Conservation (phyloP, 768 basidiomycete species). For the Leccinellum luteum region DNA sequence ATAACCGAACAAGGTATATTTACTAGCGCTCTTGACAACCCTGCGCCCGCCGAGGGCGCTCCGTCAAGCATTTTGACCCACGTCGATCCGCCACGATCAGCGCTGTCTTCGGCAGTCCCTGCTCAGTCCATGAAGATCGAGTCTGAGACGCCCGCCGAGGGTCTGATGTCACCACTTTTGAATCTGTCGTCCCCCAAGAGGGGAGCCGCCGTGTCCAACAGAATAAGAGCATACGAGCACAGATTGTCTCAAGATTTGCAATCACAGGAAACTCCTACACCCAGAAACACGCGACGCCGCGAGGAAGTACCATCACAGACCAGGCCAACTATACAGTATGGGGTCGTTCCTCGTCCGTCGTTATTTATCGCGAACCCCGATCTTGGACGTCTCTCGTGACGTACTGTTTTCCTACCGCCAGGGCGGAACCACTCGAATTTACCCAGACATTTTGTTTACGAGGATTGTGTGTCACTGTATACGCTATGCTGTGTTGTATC, state of each 20-base stretch:
- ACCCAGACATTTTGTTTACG: not conserved
- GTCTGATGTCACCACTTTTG: not conserved
- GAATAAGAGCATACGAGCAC: conserved; percentile 58
- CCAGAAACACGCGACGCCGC: conserved; percentile 40
- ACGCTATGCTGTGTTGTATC: conserved; percentile 6
- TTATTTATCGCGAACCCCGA: conserved; percentile 74
- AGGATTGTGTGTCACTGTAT: conserved; percentile 1
- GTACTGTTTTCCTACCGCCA: not conserved
- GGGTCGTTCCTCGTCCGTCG: conserved; percentile 58
- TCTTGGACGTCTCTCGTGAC: conserved; percentile 15
- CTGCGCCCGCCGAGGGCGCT: conserved; percentile 11
- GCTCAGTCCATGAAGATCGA: not conserved
- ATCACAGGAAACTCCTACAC: conserved; percentile 31
- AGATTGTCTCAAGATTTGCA: conserved; percentile 54
- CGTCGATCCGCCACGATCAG: conserved; percentile 20
- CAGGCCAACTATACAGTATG: conserved; percentile 52
- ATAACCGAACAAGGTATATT: conserved; percentile 19
- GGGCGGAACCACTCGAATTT: not conserved
- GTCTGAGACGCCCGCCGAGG: conserved; percentile 1
- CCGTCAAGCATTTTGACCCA: conserved; percentile 2
- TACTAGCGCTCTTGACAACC: conserved; percentile 1
- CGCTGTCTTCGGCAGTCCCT: conserved; percentile 5
- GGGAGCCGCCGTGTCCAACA: conserved; percentile 42
- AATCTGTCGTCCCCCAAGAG: not conserved
- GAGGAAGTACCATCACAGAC: conserved; percentile 43